Conservation (phyloP, 345 rosid species). For the Camelina neglecta region DNA sequence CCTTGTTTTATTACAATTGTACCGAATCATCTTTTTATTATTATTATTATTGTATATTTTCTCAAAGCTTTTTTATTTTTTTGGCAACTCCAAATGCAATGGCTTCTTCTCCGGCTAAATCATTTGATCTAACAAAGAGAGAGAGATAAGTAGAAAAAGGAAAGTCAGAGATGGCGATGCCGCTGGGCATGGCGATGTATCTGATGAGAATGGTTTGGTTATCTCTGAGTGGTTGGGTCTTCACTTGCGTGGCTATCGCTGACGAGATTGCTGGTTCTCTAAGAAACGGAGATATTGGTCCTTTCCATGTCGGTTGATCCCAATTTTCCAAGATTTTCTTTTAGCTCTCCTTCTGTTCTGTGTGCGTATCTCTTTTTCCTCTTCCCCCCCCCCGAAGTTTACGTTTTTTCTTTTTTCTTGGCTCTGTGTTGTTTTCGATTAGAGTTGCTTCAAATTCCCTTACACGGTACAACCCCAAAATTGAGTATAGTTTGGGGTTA, state of each 20-base stretch:
- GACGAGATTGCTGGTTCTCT: constrained; percentile 80
- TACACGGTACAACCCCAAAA: not conserved
- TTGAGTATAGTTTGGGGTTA: constrained; percentile 15
- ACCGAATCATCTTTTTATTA: not conserved
- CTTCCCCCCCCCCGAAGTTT: constrained; percentile 1
- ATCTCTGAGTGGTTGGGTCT: constrained; percentile 73
- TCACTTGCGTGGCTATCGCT: constrained; percentile 81
- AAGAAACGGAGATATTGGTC: constrained; percentile 85
- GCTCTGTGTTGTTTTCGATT: constrained; percentile 9
- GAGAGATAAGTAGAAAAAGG: not conserved
- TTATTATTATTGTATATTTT: not conserved
- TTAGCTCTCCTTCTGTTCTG: not conserved
- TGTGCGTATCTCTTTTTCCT: constrained; percentile 19
- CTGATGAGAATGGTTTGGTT: constrained; percentile 70
- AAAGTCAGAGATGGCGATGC: constrained; percentile 58
- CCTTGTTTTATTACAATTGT: not conserved
- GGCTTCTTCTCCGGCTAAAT: constrained; percentile 27
- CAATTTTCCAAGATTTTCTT: constrained; percentile 7
- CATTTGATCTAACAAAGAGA: constrained; percentile 22
- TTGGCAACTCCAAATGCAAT: not conserved
- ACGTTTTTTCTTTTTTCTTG: not conserved
- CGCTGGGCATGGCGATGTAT: constrained; percentile 63
- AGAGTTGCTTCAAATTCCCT: constrained; percentile 4
- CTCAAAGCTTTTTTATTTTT: not conserved
- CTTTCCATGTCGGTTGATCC: constrained; percentile 74